Percentiles rank a stretch among this genome's conserved stretches.
Evolutionary conservation across 805 yeast species (phyloP).

Genomic region (Metschnikowia drakensbergensis): DNA sequence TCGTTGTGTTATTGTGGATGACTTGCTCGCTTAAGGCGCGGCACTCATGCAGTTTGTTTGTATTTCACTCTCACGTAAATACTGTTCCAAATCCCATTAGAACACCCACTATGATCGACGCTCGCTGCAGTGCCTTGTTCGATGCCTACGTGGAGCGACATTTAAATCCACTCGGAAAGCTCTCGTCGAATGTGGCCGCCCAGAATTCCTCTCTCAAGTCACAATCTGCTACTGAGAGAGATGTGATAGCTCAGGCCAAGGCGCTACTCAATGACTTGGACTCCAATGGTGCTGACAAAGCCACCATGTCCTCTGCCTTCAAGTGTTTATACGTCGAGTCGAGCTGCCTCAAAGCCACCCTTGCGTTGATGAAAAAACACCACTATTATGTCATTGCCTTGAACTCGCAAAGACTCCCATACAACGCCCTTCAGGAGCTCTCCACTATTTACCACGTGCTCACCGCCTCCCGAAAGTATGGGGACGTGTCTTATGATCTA

Average conservation of each 20-base stretch:
- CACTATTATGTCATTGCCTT: constrained; percentile 12
- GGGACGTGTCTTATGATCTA: neutral
- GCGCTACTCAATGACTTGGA: constrained; percentile 1
- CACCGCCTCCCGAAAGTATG: constrained; percentile 4
- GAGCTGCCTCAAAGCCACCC: neutral
- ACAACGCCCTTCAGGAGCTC: constrained; percentile 12
- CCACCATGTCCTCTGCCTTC: constrained; percentile 12
- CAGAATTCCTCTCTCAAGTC: neutral
- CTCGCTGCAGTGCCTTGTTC: constrained; percentile 1
- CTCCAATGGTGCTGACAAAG: neutral
- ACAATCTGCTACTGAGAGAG: neutral
- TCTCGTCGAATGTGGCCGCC: constrained; percentile 2
- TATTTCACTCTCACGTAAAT: constrained; percentile 1
- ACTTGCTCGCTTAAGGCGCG: neutral
- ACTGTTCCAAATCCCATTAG: neutral
- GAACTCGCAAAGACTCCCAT: constrained; percentile 7
- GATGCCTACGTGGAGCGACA: constrained; percentile 6
- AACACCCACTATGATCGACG: constrained; percentile 2
- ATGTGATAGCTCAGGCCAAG: constrained; percentile 1
- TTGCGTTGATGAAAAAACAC: constrained; percentile 10
- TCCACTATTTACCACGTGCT: constrained; percentile 11
- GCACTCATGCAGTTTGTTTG: constrained; percentile 6
- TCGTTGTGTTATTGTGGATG: no score
- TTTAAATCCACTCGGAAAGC: constrained; percentile 1
- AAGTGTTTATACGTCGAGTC: constrained; percentile 8